Evolutionary conservation across 2,329 filamentous ascomycete species (phyloP).

Genomic region (Magnaporthiopsis incrustans): DNA sequence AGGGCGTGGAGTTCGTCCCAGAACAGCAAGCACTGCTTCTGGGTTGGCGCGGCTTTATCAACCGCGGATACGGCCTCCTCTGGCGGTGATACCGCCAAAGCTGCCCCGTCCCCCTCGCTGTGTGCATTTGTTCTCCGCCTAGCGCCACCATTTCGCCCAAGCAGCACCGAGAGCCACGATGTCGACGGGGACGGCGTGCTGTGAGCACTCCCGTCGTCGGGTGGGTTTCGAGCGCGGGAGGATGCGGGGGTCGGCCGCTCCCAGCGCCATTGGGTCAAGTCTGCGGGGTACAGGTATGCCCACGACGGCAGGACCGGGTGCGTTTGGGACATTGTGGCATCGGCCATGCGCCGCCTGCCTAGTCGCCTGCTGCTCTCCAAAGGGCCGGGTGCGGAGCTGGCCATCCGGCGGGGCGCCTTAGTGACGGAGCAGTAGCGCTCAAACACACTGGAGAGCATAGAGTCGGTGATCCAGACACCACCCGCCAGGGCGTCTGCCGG

Average conservation of each 20-base stretch:
- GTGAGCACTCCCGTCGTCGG: neutral
- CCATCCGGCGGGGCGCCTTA: conserved; percentile 18
- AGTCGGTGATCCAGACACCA: conserved; percentile 52
- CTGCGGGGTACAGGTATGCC: conserved; percentile 35
- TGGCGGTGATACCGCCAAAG: no score
- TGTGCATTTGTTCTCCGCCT: no score
- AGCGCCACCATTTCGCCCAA: no score
- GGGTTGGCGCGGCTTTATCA: no score
- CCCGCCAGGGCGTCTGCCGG: conserved; percentile 19
- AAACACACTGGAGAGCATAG: conserved; percentile 42
- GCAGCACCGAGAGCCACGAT: no score
- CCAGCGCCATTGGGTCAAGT: conserved; percentile 44
- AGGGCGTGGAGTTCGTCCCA: no score
- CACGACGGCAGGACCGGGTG: conserved; percentile 32
- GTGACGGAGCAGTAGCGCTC: conserved; percentile 34
- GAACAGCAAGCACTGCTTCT: no score
- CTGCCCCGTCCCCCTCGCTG: no score
- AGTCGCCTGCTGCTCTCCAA: conserved; percentile 46
- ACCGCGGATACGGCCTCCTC: no score
- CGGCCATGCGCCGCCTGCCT: conserved; percentile 47
- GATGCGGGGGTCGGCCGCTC: conserved; percentile 28
- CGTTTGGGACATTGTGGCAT: conserved; percentile 31
- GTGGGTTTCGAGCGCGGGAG: neutral
- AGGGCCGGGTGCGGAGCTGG: conserved; percentile 40
- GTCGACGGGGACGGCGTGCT: no score